Evolutionary conservation across 176 grass and related monocot species (phyloP).

Genomic region (Oryza officinalis): DNA sequence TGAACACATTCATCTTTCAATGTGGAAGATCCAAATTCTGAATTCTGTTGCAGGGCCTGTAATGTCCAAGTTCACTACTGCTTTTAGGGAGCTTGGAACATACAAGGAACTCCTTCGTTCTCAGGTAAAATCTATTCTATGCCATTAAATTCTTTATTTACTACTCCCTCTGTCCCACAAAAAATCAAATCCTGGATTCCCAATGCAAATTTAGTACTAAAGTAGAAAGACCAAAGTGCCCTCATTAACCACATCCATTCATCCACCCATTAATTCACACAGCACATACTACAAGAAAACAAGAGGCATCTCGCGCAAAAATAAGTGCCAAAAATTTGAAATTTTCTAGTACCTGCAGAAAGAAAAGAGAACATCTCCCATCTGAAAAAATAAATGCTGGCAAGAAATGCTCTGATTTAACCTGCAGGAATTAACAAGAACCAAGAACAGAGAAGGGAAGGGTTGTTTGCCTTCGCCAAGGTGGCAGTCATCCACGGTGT

Average conservation of each 20-base stretch:
- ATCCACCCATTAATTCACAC: too few species aligned
- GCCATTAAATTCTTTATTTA: background rate
- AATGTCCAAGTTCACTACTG: slow-evolving; percentile 75
- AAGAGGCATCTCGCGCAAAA: too few species aligned
- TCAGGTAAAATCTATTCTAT: slow-evolving; percentile 56
- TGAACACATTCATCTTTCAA: slow-evolving; percentile 15
- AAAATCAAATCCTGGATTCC: too few species aligned
- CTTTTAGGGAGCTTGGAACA: slow-evolving; percentile 75
- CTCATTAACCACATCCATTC: too few species aligned
- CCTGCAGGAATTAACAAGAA: slow-evolving; percentile 36
- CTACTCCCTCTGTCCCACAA: too few species aligned
- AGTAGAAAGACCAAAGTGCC: too few species aligned
- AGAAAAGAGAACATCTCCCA: slow-evolving; percentile 7
- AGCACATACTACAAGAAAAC: too few species aligned
- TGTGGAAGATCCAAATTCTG: background rate
- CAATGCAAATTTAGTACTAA: too few species aligned
- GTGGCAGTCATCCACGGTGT: slow-evolving; percentile 73
- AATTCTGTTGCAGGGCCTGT: slow-evolving; percentile 53
- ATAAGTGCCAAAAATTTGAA: too few species aligned
- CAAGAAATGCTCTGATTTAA: slow-evolving; percentile 1
- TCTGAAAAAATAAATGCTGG: background rate
- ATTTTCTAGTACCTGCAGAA: too few species aligned
- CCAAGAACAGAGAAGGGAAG: background rate
- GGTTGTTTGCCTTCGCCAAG: slow-evolving; percentile 63
- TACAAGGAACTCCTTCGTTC: slow-evolving; percentile 92